These are phyloP conservation scores for Gautieria morchelliformis DNA, from an alignment of 768 basidiomycete species.

Conservation along the genomic window DNA sequence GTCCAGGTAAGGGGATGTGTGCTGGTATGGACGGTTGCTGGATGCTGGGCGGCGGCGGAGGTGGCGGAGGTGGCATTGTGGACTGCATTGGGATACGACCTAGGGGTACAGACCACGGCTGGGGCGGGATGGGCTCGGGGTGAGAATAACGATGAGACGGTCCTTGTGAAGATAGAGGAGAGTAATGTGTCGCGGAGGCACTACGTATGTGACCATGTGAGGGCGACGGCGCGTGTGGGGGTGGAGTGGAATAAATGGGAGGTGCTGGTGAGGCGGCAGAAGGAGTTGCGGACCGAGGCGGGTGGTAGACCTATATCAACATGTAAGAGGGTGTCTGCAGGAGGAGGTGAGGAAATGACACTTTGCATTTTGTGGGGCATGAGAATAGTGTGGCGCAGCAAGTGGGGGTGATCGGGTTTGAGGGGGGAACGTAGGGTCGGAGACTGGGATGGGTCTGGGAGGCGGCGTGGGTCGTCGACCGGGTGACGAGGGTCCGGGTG, in stretches of 20 bases:
- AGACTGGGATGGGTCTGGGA: not conserved
- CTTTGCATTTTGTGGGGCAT: slow-evolving; percentile 19
- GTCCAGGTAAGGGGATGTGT: slow-evolving; percentile 16
- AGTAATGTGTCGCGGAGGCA: slow-evolving; percentile 14
- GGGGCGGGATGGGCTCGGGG: slow-evolving; percentile 12
- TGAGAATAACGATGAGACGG: slow-evolving; percentile 11
- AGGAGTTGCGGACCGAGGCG: not conserved
- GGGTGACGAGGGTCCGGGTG: slow-evolving; percentile 4
- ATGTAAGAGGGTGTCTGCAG: too few species aligned
- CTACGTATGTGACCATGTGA: slow-evolving; percentile 13
- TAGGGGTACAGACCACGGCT: slow-evolving; percentile 8
- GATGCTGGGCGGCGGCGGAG: slow-evolving; percentile 8
- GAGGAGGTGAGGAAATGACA: not conserved
- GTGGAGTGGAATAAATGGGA: not conserved
- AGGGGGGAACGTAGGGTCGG: not conserved
- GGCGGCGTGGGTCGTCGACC: not conserved
- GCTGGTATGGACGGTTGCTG: slow-evolving; percentile 7
- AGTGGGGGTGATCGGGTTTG: not conserved
- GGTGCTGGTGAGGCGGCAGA: not conserved
- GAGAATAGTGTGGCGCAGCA: slow-evolving; percentile 50
- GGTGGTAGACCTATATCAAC: not conserved
- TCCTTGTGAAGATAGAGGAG: slow-evolving; percentile 10
- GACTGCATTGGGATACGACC: not conserved
- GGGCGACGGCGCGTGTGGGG: slow-evolving; percentile 1
- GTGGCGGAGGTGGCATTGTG: slow-evolving; percentile 10